These are phyloP conservation scores for Agaricus blazei DNA, from an alignment of 768 basidiomycete genomes.

Conservation along the genomic window DNA sequence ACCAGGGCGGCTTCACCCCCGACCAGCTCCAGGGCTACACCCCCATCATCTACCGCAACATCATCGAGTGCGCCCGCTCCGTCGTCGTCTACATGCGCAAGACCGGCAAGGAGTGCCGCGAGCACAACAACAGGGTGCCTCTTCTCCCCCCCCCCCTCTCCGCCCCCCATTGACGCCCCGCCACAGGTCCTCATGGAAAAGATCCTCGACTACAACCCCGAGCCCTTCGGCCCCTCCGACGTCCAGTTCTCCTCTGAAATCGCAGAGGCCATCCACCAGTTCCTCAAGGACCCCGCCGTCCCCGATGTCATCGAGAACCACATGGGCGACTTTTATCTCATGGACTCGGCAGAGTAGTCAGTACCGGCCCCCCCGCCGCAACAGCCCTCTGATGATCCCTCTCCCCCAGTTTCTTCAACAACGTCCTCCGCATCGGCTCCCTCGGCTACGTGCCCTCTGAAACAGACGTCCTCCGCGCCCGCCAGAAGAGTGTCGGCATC, in stretches of 20 bases:
- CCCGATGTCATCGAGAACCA: slow-evolving; percentile 51
- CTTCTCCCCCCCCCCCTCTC: neutral
- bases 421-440: slow-evolving; percentile 78
- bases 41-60: slow-evolving; percentile 78
- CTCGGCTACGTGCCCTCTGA: slow-evolving; percentile 82
- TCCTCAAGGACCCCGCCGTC: slow-evolving; percentile 69
- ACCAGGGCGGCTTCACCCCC: slow-evolving; percentile 82
- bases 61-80: slow-evolving; percentile 85
- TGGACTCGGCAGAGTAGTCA: slow-evolving; percentile 92
- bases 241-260: slow-evolving; percentile 53
- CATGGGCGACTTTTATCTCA: slow-evolving; percentile 79
- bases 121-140: slow-evolving; percentile 57
- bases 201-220: slow-evolving; percentile 55
- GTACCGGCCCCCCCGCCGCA: slow-evolving; percentile 22
- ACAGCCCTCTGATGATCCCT: neutral
- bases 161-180: neutral
- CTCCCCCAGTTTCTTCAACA: slow-evolving; percentile 69
- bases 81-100: slow-evolving; percentile 84
- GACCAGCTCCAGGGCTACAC: slow-evolving; percentile 76
- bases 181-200: slow-evolving; percentile 44
- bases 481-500: slow-evolving; percentile 87
- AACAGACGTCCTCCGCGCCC: slow-evolving; percentile 82
- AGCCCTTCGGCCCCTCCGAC: slow-evolving; percentile 32
- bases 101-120: slow-evolving; percentile 72
- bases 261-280: slow-evolving; percentile 59